Base-by-base conservation (phyloP, 495 filamentous ascomycete species). In the Penicillium taxi region DNA sequence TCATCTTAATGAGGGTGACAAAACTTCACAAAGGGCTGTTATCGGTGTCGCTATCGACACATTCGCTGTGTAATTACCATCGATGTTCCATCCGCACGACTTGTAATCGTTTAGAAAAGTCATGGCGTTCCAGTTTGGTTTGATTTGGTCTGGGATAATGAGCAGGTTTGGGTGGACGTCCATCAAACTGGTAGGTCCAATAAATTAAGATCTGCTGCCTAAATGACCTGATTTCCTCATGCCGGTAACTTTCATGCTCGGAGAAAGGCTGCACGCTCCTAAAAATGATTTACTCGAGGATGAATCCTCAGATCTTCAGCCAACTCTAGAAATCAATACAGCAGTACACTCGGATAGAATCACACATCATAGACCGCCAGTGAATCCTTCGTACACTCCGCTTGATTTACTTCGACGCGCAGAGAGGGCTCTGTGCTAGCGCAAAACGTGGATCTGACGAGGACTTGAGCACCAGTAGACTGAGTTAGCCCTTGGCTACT, bases 31-130 rank as follows among this genome's bases (percentile, higher is more conserved):
- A 57, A 58, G 35, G 61, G 61, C 41, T 65, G 61, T 53, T 52
- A 48, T 45, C 44, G 57, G 41, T 65, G 61, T 52, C 61, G 61
- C 17, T 41, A 61, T 58, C 61, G 61, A 39, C 61, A 65, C 48
- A 58, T 65, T 14, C 56, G 58, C 36, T 63, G 61, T 30, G 56
- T 56, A 8, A 55, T 59, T 26, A 39, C 45, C 6, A 15, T 39
- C 1, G 61, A 55, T 3, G 53, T 57, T 49, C 59, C 6, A 43
- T 57, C 6, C 63, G 61, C 37, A 55, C 54, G 18, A 44, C 54
- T 11, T 65, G 61, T 32, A 38, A 39, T 3, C 61, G 57, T 14
- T 49, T 63, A 63, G 26, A 61, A 60, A 14, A 47, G 41, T 19
- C 44, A 56, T 21, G 52, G 55, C 7, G 36, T 42, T 2, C 35